Evolutionary conservation across 345 rosid genomes (phyloP).

Genomic region (Citrus mangshanensis): DNA sequence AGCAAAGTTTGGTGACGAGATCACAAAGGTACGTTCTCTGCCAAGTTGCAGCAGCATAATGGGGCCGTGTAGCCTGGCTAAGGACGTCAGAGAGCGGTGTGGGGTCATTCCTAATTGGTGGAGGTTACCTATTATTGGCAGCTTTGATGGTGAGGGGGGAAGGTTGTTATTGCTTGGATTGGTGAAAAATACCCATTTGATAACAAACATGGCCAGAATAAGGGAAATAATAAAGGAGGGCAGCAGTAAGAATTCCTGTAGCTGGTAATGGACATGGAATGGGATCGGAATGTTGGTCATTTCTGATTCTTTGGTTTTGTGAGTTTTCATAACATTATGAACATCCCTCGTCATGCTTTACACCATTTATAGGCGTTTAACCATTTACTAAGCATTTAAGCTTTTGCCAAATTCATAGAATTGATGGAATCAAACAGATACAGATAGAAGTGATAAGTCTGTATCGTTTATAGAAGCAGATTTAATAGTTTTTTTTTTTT

Average conservation of each 20-base stretch:
- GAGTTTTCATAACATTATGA: neutral
- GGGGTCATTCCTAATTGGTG: conserved; percentile 13
- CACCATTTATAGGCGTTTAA: neutral
- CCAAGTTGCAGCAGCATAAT: conserved; percentile 19
- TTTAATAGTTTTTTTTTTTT: neutral
- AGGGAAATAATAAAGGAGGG: neutral
- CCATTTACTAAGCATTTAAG: neutral
- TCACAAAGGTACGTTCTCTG: neutral
- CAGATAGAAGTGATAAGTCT: neutral
- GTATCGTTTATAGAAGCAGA: neutral
- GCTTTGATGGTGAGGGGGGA: conserved; percentile 22
- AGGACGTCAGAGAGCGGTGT: conserved; percentile 11
- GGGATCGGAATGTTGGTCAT: neutral
- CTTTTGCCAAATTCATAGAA: neutral
- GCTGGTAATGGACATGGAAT: neutral
- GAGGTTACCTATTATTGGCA: conserved; percentile 20
- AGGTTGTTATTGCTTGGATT: neutral
- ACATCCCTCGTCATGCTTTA: neutral
- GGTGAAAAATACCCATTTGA: neutral
- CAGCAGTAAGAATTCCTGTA: neutral
- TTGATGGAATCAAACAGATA: neutral
- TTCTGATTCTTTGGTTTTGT: neutral
- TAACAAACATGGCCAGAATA: neutral
- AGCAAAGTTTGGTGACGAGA: conserved; percentile 16
- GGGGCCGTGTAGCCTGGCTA: conserved; percentile 14